Conservation (phyloP, 176 grass and related monocot species). For the Eleusine indica region DNA sequence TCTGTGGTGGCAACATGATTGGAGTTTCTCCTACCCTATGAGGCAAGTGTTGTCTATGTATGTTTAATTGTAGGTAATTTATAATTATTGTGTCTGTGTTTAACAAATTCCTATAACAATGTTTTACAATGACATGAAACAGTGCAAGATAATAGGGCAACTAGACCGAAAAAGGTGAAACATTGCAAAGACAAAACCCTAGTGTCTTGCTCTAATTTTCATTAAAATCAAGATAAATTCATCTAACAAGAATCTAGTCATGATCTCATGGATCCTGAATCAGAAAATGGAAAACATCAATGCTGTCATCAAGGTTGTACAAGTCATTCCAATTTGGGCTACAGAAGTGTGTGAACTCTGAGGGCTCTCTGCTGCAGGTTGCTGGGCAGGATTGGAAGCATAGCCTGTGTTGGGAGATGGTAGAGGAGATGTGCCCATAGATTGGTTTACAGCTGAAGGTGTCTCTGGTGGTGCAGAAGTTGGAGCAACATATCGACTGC, state of each 20-base stretch:
- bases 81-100: not conserved
- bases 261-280: constrained; percentile 26
- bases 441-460: constrained; percentile 28
- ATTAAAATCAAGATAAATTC: constrained; percentile 27
- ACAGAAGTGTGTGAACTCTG: constrained; percentile 40
- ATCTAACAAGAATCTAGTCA: constrained; percentile 31
- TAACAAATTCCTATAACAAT: constrained; percentile 6
- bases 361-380: constrained; percentile 43
- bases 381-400: constrained; percentile 29
- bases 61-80: constrained; percentile 13
- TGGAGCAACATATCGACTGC: constrained; percentile 5
- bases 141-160: not conserved
- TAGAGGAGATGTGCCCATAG: constrained; percentile 39
- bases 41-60: not conserved
- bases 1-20: constrained; percentile 12
- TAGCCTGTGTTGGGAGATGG: constrained; percentile 40
- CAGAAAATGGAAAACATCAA: constrained; percentile 44
- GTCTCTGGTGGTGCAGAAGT: constrained; percentile 28
- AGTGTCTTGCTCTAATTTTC: constrained; percentile 8
- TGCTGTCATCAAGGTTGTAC: constrained; percentile 27
- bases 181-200: constrained; percentile 18
- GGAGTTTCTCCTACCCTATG: constrained; percentile 2
- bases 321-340: constrained; percentile 32
- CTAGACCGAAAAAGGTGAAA: not conserved
- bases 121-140: not conserved